Base-by-base conservation (phyloP, 2,329 filamentous ascomycete genomes). In the Endothia cerciana region DNA sequence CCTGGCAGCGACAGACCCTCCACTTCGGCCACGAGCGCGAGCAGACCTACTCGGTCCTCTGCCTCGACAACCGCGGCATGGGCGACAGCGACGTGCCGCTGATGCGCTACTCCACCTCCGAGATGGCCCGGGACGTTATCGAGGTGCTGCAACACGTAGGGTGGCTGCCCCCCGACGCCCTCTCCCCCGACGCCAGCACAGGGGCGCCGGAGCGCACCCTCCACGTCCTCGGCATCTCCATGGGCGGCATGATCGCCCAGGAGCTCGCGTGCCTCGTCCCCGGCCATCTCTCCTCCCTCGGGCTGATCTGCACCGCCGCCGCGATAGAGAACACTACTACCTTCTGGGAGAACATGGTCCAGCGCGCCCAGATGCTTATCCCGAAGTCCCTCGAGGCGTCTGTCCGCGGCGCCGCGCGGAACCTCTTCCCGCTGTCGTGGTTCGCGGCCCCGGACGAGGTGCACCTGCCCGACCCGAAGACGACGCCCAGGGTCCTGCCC, bases 161-260 rank as follows among this genome's bases (percentile, higher is more conserved):
- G 69, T 96, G 91, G 91, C 87, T 74, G 13, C 70, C 70, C 33
- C 53, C 11, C 33, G 62, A 25, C 38, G 62, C 11, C 2, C 49
- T 38, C 36, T 63, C 74, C 10, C 74, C 66, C 58, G 19, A 25
- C 36, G 1, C 40, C 58, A 15, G 8, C 36, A 19, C 22, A 5
- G 6, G 17, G 17, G 55, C 56, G n/a, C 30, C 25, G 49, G 36
- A 47, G 17, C 83, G 74, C 71, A 81, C 72, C 78, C 83, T 80
- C 75, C 88, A 97, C 78, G 76, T 96, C 62, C 82, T 91, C 41
- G 93, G 93, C 64, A 88, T 94, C 70, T 92, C 89, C 66, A 91
- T 97, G 85, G 93, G 93, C 69, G 93, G 93, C 73, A 97, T 97
- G 93, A 94, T 97, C 72, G 87, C 91, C 2, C 93, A 97, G 77